Conservation (phyloP, 2,329 filamentous ascomycete species). For the Fusarium siculi region DNA sequence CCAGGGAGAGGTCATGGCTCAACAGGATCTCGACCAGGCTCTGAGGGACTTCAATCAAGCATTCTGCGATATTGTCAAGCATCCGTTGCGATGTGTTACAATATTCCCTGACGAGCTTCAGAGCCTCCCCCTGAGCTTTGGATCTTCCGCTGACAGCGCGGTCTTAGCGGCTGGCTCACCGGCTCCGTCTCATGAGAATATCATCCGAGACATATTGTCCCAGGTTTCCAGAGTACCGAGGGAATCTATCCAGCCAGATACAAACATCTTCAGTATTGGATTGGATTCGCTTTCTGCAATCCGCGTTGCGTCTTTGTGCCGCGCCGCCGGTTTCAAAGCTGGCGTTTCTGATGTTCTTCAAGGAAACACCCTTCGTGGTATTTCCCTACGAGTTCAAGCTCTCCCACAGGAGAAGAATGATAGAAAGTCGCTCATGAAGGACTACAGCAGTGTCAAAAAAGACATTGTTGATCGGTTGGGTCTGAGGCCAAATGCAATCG, state of each 20-base stretch:
- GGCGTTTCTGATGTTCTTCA: neutral
- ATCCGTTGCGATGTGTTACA: neutral
- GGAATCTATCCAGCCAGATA: neutral
- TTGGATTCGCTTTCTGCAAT: neutral
- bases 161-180: neutral
- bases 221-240: neutral
- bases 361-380: neutral
- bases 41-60: neutral
- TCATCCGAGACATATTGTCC: neutral
- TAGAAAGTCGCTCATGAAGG: neutral
- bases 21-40: neutral
- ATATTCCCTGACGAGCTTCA: neutral
- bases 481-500: neutral
- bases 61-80: neutral
- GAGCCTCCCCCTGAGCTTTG: neutral
- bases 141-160: neutral
- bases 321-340: neutral
- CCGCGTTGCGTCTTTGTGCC: neutral
- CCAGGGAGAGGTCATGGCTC: neutral
- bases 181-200: neutral
- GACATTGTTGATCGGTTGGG: neutral
- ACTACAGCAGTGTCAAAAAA: neutral
- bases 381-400: neutral
- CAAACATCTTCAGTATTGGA: neutral
- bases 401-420: neutral